These are phyloP conservation scores for Tephrocybe sp. DNA, from an alignment of 768 basidiomycete species.

Conservation along the genomic window DNA sequence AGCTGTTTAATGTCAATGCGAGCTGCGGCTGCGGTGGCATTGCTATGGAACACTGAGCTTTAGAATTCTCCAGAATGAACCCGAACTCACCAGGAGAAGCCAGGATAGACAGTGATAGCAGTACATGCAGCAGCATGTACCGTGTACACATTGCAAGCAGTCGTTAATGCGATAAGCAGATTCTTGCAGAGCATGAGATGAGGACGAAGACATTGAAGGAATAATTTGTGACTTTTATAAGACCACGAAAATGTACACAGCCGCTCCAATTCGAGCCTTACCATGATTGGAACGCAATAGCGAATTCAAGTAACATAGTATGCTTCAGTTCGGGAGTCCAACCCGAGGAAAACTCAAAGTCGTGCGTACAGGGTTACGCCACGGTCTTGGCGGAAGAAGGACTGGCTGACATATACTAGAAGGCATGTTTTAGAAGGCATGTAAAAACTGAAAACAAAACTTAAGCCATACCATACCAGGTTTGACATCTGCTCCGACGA, in stretches of 20 bases:
- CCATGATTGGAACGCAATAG: background rate
- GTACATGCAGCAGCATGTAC: background rate
- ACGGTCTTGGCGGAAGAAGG: background rate
- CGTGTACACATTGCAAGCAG: background rate
- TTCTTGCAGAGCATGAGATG: background rate
- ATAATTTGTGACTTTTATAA: background rate
- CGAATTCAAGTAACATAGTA: too few species aligned
- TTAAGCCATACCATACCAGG: background rate
- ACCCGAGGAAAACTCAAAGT: too few species aligned
- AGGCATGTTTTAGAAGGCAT: background rate
- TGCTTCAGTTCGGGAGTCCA: too few species aligned
- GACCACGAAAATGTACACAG: background rate
- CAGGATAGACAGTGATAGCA: background rate
- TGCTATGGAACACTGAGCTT: background rate
- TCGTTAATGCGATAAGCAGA: background rate
- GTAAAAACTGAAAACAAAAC: background rate
- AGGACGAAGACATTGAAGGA: background rate
- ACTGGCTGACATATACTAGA: too few species aligned
- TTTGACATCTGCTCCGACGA: background rate
- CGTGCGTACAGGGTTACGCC: background rate
- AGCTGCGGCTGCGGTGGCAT: background rate
- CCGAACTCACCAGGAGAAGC: background rate
- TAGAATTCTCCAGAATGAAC: background rate
- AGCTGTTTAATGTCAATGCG: background rate
- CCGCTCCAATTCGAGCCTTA: background rate